These are phyloP conservation scores for Fragaria iinumae DNA, from an alignment of 306 rosid genomes.

Conservation along the genomic window DNA sequence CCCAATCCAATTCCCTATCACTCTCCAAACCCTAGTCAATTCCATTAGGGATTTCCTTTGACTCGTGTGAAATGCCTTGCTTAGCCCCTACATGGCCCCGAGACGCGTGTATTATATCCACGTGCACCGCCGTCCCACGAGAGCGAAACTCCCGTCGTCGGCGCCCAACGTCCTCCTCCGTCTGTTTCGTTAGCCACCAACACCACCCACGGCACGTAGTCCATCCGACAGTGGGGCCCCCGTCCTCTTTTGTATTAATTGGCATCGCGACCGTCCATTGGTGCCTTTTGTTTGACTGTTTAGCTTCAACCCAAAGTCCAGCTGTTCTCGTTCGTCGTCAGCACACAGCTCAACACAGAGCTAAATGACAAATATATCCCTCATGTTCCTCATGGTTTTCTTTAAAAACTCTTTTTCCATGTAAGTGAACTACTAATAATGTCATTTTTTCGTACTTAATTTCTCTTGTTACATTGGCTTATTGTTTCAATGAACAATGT, in stretches of 20 bases:
- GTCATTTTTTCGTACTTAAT: not conserved
- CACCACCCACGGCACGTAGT: slow-evolving; percentile 16
- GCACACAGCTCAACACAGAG: not conserved
- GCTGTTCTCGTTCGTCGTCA: not conserved
- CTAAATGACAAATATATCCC: not conserved
- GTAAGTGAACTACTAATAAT: no score
- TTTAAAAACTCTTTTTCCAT: no score
- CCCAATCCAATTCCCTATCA: not conserved
- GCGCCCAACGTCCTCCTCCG: not conserved
- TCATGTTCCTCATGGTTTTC: not conserved
- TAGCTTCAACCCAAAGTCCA: not conserved
- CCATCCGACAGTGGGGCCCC: not conserved
- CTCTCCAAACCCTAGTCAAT: not conserved
- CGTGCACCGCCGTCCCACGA: slow-evolving; percentile 26
- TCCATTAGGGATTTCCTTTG: not conserved
- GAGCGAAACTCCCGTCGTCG: not conserved
- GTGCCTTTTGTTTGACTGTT: not conserved
- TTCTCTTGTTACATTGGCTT: not conserved
- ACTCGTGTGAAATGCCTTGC: not conserved
- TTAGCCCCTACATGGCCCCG: slow-evolving; percentile 10
- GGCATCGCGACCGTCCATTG: slow-evolving; percentile 22
- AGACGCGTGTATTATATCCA: slow-evolving; percentile 1
- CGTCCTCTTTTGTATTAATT: not conserved
- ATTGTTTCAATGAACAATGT: not conserved
- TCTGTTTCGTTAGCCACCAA: not conserved